phyloP scores from a whole-genome alignment of 2,329 filamentous ascomycete species.

The Cladosporium sp. region DNA sequence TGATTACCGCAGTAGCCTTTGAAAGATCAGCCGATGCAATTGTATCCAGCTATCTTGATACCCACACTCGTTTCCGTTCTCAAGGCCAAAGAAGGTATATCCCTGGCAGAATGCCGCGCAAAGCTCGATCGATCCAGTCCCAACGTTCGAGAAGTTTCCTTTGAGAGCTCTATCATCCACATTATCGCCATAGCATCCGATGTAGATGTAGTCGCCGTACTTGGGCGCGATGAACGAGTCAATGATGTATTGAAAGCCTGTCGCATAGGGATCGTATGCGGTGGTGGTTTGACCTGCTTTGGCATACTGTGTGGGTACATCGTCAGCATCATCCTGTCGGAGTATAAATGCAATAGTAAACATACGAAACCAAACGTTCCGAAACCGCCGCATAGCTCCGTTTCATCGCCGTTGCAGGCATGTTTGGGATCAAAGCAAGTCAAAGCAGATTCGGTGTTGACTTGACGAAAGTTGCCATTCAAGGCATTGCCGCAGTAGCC shows the following conservation, averaged over 20 bases:
- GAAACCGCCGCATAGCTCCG: neutral
- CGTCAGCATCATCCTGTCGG: neutral
- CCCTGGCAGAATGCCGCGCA: neutral
- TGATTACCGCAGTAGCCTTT: constrained; percentile 5
- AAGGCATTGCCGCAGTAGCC: constrained; percentile 6
- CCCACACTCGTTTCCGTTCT: constrained; percentile 7
- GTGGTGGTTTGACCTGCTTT: constrained; percentile 1
- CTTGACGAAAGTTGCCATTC: constrained; percentile 6
- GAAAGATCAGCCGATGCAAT: neutral
- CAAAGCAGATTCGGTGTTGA: constrained; percentile 1
- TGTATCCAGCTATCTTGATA: neutral
- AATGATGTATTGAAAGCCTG: constrained; percentile 7
- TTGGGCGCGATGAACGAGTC: constrained; percentile 3
- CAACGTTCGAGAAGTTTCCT: neutral
- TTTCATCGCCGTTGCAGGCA: constrained; percentile 2
- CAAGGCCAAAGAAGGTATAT: constrained; percentile 1
- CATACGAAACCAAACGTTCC: neutral
- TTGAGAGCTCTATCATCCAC: neutral
- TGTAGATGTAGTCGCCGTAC: constrained; percentile 8
- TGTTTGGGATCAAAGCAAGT: neutral
- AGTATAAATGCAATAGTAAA: neutral
- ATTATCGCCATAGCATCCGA: neutral
- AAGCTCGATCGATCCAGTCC: neutral
- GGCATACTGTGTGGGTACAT: neutral
- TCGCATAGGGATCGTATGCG: constrained; percentile 3